Base-by-base conservation (phyloP, 805 yeast genomes). In the Metschnikowia henanensis region DNA sequence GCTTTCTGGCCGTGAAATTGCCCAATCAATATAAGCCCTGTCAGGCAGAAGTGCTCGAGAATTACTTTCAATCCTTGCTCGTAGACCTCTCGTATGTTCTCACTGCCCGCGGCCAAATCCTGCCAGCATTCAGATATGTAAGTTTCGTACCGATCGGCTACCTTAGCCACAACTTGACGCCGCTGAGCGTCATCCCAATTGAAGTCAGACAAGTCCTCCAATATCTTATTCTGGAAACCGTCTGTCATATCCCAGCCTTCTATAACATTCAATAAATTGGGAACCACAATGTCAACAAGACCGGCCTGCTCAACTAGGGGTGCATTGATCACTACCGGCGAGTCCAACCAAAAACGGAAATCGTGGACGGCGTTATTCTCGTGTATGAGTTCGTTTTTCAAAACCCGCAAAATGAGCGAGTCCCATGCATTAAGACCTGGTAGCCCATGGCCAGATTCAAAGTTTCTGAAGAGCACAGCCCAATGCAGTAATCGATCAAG, bases 291-390 rank as follows among this genome's bases (percentile, higher is more conserved):
- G 12, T 37, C 37, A 12, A 37, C 44, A 4, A 45, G 35, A 33
- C 36, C 29, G 8, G 36, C n/a, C 17, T 41, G 42, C 9, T 46
- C 51, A n/a, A 43, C 42, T 1, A 42, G 45, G 15, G 35, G 43
- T 15, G 47, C 17, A 26, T 52, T 39, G 28, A 52, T 44, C 4
- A 52, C 28, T 31, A 43, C 40, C 6, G 51, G 47, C 2, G 56
- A 52, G 15, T 35, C 45, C 18, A 50, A 38, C 56, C 53, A 52
- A 36, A 47, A 45, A n/a, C 39, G 25, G 10, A 52, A 13, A 15
- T 39, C 43, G 19, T 33, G 26, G 8, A 6, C 31, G 8, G 33
- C 12, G 9, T 9, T 9, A 15, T 8, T 2, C 13, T 19, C 28
- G 16, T 17, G n/a, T 41, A 13, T 16, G 16, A 19, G 13, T 6